Evolutionary conservation across 352 stramenopile species (phyloP).

Genomic region (Phytopythium boreale): DNA sequence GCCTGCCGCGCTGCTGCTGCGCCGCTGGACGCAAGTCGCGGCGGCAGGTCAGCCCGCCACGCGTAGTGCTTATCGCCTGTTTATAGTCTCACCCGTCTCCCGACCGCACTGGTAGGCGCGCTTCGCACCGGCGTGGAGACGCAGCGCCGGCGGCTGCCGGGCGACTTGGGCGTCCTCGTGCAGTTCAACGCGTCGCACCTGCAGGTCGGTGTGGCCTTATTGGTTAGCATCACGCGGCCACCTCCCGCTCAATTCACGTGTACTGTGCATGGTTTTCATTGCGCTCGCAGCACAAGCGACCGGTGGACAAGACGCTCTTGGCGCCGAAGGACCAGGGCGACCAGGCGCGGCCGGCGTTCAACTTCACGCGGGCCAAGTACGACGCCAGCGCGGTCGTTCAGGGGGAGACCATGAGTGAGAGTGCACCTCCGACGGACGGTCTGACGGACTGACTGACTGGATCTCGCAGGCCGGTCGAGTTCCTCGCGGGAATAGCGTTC

Average conservation of each 20-base stretch:
- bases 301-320: constrained; percentile 31
- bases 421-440: background rate
- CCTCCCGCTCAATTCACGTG: background rate
- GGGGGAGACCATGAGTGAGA: no score
- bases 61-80: background rate
- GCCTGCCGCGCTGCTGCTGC: constrained; percentile 11
- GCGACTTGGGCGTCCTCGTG: constrained; percentile 28
- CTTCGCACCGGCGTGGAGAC: constrained; percentile 36
- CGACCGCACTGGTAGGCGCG: constrained; percentile 19
- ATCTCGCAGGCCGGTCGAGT: constrained; percentile 34
- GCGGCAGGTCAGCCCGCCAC: constrained; percentile 9
- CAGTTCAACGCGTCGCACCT: constrained; percentile 44
- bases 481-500: constrained; percentile 40
- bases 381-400: background rate
- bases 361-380: constrained; percentile 67
- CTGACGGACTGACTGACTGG: background rate
- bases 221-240: background rate
- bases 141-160: constrained; percentile 26
- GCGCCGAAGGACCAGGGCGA: background rate
- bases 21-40: constrained; percentile 19
- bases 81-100: background rate
- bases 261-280: background rate
- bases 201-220: constrained; percentile 16
- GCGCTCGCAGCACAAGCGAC: constrained; percentile 34
- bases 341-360: constrained; percentile 24